Conservation (phyloP, 2,329 filamentous ascomycete species). For the Sarocladiaceae sp. region DNA sequence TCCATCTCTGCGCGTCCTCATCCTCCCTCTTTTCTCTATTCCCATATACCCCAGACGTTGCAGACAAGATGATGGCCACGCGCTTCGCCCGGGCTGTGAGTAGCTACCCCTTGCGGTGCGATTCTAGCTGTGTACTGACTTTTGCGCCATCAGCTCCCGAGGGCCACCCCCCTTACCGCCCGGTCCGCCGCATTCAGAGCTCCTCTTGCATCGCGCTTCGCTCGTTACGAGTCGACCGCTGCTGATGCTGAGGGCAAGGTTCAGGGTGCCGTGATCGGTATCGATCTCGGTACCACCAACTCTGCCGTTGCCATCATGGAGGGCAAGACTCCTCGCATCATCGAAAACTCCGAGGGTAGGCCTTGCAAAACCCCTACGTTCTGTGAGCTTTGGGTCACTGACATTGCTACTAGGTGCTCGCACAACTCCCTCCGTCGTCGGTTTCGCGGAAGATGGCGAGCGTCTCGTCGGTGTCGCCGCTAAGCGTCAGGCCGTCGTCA, state of each 20-base stretch:
- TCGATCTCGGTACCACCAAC: constrained; percentile 97
- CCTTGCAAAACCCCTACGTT: constrained; percentile 13
- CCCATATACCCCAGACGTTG: constrained; percentile 28
- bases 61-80: constrained; percentile 65
- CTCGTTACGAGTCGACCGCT: constrained; percentile 69
- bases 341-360: constrained; percentile 92
- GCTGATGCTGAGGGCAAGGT: constrained; percentile 64
- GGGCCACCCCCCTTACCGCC: constrained; percentile 65
- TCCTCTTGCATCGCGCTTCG: constrained; percentile 68
- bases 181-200: constrained; percentile 66
- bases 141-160: constrained; percentile 59
- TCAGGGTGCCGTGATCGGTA: constrained; percentile 94
- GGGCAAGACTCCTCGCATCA: constrained; percentile 91
- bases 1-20: constrained; percentile 29
- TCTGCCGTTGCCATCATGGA: constrained; percentile 97
- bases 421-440: constrained; percentile 73
- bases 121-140: constrained; percentile 17
- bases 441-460: constrained; percentile 93
- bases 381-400: constrained; percentile 10
- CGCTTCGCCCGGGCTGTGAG: constrained; percentile 73
- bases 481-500: constrained; percentile 97
- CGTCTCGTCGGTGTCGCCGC: constrained; percentile 94
- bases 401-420: constrained; percentile 25
- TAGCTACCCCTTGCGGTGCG: constrained; percentile 20
- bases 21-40: constrained; percentile 26